These are phyloP conservation scores for Raffaelea ambrosiae DNA, from an alignment of 2,329 filamentous ascomycete genomes.

Conservation along the genomic window DNA sequence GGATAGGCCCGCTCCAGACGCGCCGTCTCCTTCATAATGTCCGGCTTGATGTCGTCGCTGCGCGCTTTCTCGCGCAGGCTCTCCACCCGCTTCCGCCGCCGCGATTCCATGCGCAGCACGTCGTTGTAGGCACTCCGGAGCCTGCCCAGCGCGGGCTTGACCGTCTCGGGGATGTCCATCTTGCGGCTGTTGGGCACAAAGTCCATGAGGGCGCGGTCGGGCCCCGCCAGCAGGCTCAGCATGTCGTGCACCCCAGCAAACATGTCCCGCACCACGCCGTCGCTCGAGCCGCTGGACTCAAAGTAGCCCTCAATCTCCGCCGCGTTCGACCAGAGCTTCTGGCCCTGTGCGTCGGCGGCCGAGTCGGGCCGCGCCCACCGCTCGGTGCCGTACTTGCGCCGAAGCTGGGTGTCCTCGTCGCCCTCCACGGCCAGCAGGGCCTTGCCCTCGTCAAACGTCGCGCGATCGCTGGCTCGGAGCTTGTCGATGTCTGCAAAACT, in stretches of 20 bases:
- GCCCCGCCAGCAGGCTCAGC: constrained; percentile 67
- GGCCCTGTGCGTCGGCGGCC: constrained; percentile 54
- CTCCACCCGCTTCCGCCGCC: constrained; percentile 72
- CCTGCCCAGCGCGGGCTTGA: constrained; percentile 70
- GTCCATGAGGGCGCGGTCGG: constrained; percentile 73
- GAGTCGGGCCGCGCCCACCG: constrained; percentile 70
- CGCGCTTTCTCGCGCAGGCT: constrained; percentile 69
- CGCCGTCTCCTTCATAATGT: constrained; percentile 74
- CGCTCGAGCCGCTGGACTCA: constrained; percentile 49
- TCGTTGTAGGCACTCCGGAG: constrained; percentile 79
- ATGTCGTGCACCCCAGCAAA: constrained; percentile 66
- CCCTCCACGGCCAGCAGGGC: constrained; percentile 70
- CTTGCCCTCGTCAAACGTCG: constrained; percentile 75
- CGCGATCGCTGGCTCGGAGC: constrained; percentile 69
- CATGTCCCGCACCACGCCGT: constrained; percentile 63
- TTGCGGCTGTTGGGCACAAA: constrained; percentile 82
- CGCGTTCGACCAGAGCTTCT: constrained; percentile 66
- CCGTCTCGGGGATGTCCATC: constrained; percentile 67
- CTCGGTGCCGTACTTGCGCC: constrained; percentile 75
- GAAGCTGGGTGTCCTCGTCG: constrained; percentile 70
- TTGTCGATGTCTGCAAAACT: constrained; percentile 87
- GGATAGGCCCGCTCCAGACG: constrained; percentile 80
- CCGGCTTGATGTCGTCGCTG: constrained; percentile 79
- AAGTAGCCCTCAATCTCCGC: constrained; percentile 83
- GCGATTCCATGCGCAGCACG: constrained; percentile 71